Evolutionary conservation across 345 rosid species (phyloP), one percentile per base, ranked within the genome.

Genomic region (Populus tremula): DNA sequence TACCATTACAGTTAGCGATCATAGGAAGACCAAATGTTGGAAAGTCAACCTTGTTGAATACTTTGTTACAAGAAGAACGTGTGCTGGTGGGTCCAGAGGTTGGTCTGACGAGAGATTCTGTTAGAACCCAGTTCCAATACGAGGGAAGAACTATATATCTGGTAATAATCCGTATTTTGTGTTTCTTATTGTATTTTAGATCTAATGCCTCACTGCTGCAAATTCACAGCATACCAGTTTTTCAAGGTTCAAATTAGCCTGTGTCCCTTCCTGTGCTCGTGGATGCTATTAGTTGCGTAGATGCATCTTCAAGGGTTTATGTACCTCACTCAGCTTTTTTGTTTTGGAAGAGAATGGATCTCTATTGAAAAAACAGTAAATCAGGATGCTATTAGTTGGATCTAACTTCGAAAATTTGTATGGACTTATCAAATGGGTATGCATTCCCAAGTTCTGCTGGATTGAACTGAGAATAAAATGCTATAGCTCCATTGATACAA

Each of bases 1-100:
- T 91, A 87, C 94, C 97, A 38, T 82, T 95, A 79, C 99, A 93
- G 88, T 82, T 95, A 78, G 99, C 99, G 81, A 92, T 95, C 74
- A 97, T 95, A 8, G 98, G 98, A 23, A 85, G 91, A 74, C 98
- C 99, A 16, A 95, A 95, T 87, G 98, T 93, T 61, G 99, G 99
- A 80, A 95, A 95, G 85, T 95, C 99, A 38, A 92, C 99, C 12
- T 84, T 95, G 87, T 83, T 95, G 27, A 95, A 95, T 84, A 83
- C 93, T 63, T 81, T 95, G 81, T 76, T 95, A 81, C 96, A 92
- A 88, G 98, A 95, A 87, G 93, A 95, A 67, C 94, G 98, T 75
- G 99, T 95, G 69, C 82, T 93, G 80, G 99, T 95, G 47, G 99
- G 99, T 81, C 98, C 99, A 49, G 97, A 95, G 82, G 94, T 93